Evolutionary conservation across 2,329 filamentous ascomycete genomes (phyloP).

Genomic region (Trichophyton schoenleinii): DNA sequence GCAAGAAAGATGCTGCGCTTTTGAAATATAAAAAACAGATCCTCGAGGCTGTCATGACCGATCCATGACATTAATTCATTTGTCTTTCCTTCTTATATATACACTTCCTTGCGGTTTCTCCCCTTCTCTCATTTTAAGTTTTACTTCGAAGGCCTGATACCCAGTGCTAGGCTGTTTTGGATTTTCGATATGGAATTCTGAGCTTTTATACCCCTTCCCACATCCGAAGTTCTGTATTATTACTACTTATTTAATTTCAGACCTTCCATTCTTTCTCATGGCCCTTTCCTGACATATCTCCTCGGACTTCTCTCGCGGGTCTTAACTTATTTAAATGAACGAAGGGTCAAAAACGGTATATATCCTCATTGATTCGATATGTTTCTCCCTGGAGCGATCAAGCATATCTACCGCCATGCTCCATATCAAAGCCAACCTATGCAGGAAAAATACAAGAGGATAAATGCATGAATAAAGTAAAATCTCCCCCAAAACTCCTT

Average conservation of each 20-base stretch:
- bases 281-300: background rate
- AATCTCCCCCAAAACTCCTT: no score
- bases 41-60: slow-evolving; percentile 31
- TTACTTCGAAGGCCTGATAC: background rate
- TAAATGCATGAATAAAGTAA: background rate
- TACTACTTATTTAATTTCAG: background rate
- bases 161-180: background rate
- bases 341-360: background rate
- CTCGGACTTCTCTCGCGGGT: background rate
- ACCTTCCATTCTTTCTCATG: background rate
- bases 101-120: background rate
- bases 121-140: background rate
- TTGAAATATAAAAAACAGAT: slow-evolving; percentile 32
- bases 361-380: background rate
- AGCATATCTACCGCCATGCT: background rate
- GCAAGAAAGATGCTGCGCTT: slow-evolving; percentile 27
- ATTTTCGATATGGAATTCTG: background rate
- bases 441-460: background rate
- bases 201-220: background rate
- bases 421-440: background rate
- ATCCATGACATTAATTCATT: slow-evolving; percentile 1
- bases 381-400: background rate
- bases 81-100: background rate
- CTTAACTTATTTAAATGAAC: background rate
- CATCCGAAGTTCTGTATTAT: background rate